phyloP scores from a whole-genome alignment of 352 stramenopile genomes.

The Phytophthora europaea region DNA sequence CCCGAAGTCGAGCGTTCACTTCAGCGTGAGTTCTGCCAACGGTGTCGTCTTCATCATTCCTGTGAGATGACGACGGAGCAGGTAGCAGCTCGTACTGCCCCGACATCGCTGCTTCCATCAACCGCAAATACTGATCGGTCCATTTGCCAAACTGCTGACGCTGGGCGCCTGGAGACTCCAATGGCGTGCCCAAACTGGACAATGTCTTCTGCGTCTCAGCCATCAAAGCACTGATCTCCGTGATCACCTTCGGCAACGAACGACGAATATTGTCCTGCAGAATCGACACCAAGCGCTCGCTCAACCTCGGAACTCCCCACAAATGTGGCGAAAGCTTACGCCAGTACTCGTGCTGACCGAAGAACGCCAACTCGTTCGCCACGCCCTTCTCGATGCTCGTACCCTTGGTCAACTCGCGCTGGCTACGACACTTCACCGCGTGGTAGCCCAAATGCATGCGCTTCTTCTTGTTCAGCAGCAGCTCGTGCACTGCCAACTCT shows the following conservation, averaged over 20 bases:
- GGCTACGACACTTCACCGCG: conserved; percentile 54
- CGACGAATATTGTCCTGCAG: conserved; percentile 62
- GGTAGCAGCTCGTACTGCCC: conserved; percentile 45
- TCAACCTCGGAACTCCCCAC: conserved; percentile 52
- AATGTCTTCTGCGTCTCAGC: conserved; percentile 30
- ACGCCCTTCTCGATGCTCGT: conserved; percentile 66
- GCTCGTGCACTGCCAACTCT: conserved; percentile 74
- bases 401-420: conserved; percentile 54
- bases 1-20: conserved; percentile 33
- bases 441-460: conserved; percentile 78
- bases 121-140: conserved; percentile 39
- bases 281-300: conserved; percentile 48
- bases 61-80: neutral
- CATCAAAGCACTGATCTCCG: conserved; percentile 49
- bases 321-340: conserved; percentile 29
- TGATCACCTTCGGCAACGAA: conserved; percentile 54
- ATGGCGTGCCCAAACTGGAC: conserved; percentile 30
- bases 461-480: conserved; percentile 84
- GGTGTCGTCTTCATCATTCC: neutral
- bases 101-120: conserved; percentile 46
- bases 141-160: conserved; percentile 47
- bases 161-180: conserved; percentile 33
- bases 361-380: conserved; percentile 67
- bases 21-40: neutral
- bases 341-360: conserved; percentile 60